phyloP scores from a whole-genome alignment of 2,329 filamentous ascomycete genomes.

The Podosphaera aphanis region DNA sequence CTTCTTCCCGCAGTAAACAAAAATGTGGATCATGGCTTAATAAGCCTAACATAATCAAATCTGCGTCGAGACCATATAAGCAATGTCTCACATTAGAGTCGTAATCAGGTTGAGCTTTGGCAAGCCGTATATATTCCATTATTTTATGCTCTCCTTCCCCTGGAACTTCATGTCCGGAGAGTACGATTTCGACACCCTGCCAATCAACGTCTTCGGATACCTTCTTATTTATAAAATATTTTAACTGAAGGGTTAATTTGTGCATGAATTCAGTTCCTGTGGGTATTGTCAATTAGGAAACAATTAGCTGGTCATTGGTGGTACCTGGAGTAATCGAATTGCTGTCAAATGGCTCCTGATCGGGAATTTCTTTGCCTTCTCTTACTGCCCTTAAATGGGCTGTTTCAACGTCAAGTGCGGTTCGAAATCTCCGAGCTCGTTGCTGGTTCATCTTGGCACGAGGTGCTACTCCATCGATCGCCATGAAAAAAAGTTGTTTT shows the following conservation, averaged over 20 bases:
- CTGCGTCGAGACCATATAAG: constrained; percentile 87
- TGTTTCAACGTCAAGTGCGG: constrained; percentile 70
- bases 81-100: constrained; percentile 88
- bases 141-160: constrained; percentile 99
- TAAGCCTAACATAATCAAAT: constrained; percentile 94
- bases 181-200: constrained; percentile 87
- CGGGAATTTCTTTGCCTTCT: constrained; percentile 79
- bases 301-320: neutral
- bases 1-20: constrained; percentile 86
- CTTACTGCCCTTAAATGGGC: constrained; percentile 78
- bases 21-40: constrained; percentile 97
- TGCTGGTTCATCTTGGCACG: constrained; percentile 99
- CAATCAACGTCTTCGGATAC: constrained; percentile 90
- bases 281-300: neutral
- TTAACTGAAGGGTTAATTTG: constrained; percentile 75
- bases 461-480: constrained; percentile 89
- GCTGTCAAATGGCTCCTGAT: constrained; percentile 90
- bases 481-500: constrained; percentile 98
- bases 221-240: constrained; percentile 98
- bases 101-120: constrained; percentile 85
- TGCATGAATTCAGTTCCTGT: constrained; percentile 75
- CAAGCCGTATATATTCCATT: constrained; percentile 98
- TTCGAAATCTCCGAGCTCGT: constrained; percentile 80
- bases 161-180: constrained; percentile 92
- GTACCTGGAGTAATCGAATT: constrained; percentile 81